Evolutionary conservation across 1,284 basidiomycete genomes (phyloP), one percentile per base, ranked within the genome.

Genomic region (Sphagnurus paluster): DNA sequence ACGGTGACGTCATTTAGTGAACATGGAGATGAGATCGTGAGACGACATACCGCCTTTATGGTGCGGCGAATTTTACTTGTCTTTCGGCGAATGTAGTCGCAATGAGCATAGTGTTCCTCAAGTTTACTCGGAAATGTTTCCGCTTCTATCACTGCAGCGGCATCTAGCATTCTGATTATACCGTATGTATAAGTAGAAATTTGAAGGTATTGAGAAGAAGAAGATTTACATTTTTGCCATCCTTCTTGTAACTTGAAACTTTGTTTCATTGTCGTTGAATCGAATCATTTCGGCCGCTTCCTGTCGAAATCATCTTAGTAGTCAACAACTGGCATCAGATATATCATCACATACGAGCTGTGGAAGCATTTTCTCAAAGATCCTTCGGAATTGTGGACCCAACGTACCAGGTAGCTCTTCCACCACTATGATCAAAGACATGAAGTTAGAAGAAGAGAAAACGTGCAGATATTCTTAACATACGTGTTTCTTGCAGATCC

Each of bases 21-120:
- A 13, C 20, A 25, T 20, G 8, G 4, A 26, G 40, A 11, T 6
- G 13, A 34, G 34, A 21, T 24, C 20, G 10, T 14, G 3, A 30
- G 11, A 30, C 11, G 28, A 36, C 44, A 13, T 11, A 51, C 50
- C 19, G 23, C 24, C 33, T 48, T 44, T 11, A 33, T 36, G 14
- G 45, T 47, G n/a, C 26, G 34, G 10, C 42, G n/a, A 10, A 14
- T 17, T 5, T 8, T 35, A 20, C 48, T 45, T 23, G 50, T 36
- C 35, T 28, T 37, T 24, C 45, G 48, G 38, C 52, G 52, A 23
- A 44, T 44, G n/a, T 44, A 40, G 23, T 53, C 48, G 23, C 52
- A 53, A 28, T 39, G 29, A 19, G 48, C 48, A 14, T 34, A 33
- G n/a, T 40, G 39, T 21, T 25, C 13, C 9, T 40, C 42, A 20